These are phyloP conservation scores for Antitrichia curtipendula DNA, from an alignment of 225 moss, liverwort and hornwort genomes.

Conservation along the genomic window DNA sequence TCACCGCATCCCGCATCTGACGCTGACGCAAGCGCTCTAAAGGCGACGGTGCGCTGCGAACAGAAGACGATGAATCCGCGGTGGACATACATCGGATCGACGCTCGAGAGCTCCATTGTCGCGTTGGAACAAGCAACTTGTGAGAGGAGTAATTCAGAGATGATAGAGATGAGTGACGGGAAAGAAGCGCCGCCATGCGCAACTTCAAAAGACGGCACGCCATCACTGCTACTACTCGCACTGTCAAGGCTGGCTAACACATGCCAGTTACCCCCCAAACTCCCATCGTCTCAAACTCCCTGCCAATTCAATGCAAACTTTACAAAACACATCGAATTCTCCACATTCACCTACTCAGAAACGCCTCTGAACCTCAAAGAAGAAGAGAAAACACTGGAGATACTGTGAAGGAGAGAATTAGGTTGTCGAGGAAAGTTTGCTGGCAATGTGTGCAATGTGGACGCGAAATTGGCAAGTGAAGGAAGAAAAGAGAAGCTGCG, in stretches of 20 bases:
- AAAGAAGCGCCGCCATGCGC: conserved; percentile 20
- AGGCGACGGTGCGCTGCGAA: background rate
- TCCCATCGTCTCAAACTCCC: background rate
- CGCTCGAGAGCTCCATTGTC: conserved; percentile 10
- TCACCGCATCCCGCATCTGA: conserved; percentile 43
- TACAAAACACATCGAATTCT: background rate
- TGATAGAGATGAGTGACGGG: conserved; percentile 3
- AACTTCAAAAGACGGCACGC: conserved; percentile 34
- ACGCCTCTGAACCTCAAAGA: background rate
- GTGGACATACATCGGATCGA: conserved; percentile 18
- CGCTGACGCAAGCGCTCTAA: conserved; percentile 44
- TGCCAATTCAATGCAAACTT: background rate
- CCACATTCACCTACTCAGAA: background rate
- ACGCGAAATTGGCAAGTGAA: background rate
- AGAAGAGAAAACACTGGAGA: background rate
- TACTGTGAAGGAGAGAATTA: background rate
- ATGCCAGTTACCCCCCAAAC: background rate
- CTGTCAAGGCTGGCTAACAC: background rate
- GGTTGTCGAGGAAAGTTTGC: background rate
- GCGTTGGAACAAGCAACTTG: background rate
- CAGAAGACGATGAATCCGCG: background rate
- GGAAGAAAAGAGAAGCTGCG: background rate
- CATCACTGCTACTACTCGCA: background rate
- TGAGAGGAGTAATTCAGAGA: background rate
- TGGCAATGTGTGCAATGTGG: background rate